Conservation (phyloP, 352 stramenopile species). For the Globisporangium orthogonon region DNA sequence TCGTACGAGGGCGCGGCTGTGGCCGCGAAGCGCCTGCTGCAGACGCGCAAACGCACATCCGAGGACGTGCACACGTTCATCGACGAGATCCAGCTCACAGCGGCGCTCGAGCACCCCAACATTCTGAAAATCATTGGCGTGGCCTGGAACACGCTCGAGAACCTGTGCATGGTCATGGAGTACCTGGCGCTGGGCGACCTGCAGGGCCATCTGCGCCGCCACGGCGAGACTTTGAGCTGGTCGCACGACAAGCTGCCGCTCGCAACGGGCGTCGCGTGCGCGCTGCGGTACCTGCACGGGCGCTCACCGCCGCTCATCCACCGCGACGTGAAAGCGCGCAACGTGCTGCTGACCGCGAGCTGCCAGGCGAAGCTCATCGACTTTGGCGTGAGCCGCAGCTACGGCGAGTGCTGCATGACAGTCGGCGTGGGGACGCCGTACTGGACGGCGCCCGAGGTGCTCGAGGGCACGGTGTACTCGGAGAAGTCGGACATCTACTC, state of each 20-base stretch:
- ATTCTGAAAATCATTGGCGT: slow-evolving; percentile 46
- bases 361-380: slow-evolving; percentile 48
- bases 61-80: slow-evolving; percentile 28
- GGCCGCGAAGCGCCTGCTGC: slow-evolving; percentile 44
- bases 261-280: slow-evolving; percentile 34
- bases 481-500: slow-evolving; percentile 26
- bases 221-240: slow-evolving; percentile 10
- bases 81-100: slow-evolving; percentile 37
- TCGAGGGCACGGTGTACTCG: slow-evolving; percentile 22
- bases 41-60: slow-evolving; percentile 23
- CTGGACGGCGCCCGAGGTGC: slow-evolving; percentile 20
- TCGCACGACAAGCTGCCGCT: slow-evolving; percentile 32
- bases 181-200: slow-evolving; percentile 42
- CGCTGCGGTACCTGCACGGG: slow-evolving; percentile 38
- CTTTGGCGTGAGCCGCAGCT: slow-evolving; percentile 44
- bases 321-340: slow-evolving; percentile 48
- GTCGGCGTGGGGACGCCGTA: slow-evolving; percentile 15
- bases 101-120: slow-evolving; percentile 35
- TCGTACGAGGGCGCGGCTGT: slow-evolving; percentile 28
- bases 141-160: slow-evolving; percentile 43
- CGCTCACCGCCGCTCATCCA: slow-evolving; percentile 41
- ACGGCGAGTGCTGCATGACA: slow-evolving; percentile 11
- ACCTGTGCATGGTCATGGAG: slow-evolving; percentile 47
- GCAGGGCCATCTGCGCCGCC: slow-evolving; percentile 25
- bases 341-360: slow-evolving; percentile 37